phyloP scores from a whole-genome alignment of 176 grass and related monocot genomes.

The Metroxylon sagu region DNA sequence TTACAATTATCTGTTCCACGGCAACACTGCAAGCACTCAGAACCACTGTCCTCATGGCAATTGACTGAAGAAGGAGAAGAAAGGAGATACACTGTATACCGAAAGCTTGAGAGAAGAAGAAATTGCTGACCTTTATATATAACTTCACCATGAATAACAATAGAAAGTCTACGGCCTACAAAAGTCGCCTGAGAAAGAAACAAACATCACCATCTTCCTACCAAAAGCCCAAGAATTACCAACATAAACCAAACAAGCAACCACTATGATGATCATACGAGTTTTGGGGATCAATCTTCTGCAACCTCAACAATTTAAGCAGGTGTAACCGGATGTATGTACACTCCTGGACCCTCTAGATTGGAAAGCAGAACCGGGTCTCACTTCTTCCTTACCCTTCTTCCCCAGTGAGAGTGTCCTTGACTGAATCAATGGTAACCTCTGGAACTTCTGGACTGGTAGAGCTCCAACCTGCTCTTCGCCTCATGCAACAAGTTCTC shows the following conservation, averaged over 20 bases:
- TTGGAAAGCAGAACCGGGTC: conserved; percentile 33
- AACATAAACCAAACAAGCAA: conserved; percentile 16
- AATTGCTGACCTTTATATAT: too few relatives aligned
- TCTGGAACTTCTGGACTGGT: conserved; percentile 75
- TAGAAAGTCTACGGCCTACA: conserved; percentile 26
- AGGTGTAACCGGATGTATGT: conserved; percentile 32
- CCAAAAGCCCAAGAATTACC: conserved; percentile 26
- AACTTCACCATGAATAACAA: too few relatives aligned
- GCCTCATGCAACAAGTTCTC: conserved; percentile 80
- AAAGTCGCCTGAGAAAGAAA: conserved; percentile 1
- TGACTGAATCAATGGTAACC: conserved; percentile 54
- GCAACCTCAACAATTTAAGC: conserved; percentile 24
- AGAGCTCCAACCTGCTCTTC: conserved; percentile 81
- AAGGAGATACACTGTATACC: too few relatives aligned
- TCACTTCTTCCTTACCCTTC: conserved; percentile 25
- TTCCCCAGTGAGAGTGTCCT: conserved; percentile 12
- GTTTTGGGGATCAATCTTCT: conserved; percentile 30
- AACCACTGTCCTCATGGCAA: too few relatives aligned
- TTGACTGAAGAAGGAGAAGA: too few relatives aligned
- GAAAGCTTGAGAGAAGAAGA: too few relatives aligned
- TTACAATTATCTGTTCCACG: too few relatives aligned
- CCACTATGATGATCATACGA: conserved; percentile 3
- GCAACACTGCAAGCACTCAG: too few relatives aligned
- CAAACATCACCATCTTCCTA: conserved; percentile 31
- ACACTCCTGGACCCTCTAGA: conserved; percentile 20